Base-by-base conservation (phyloP, 345 rosid genomes). In the Nephelium lappaceum region DNA sequence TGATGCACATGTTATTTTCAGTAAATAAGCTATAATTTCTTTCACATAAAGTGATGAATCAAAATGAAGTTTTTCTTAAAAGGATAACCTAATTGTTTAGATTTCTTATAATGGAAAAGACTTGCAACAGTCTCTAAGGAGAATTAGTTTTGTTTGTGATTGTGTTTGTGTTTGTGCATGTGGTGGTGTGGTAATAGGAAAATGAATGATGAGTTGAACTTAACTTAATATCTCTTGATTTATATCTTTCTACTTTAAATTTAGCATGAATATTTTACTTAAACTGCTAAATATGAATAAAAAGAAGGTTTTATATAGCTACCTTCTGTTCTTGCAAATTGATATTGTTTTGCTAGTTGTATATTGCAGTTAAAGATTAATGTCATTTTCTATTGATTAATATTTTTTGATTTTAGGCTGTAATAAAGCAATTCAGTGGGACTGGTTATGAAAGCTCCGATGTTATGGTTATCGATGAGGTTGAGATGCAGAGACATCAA, bases 401-500 rank as follows among this genome's bases (percentile, higher is more conserved):
- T 80, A 43, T 63, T 66, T 67, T 76, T 81, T 80, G 66, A 63
- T 69, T 83, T 72, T 88, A 93, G 99, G 99, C 99, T 87, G 98
- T 95, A 66, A 95, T 95, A 38, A 95, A 95, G 87, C 99, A 95
- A 75, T 90, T 95, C 65, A 79, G 96, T 83, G 93, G 91, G 24
- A 87, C 92, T 79, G 99, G 99, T 18, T 95, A 95, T 73, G 98
- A 93, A 70, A 90, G 95, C 84, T 95, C 99, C 1, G 93, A 84
- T 83, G 93, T 90, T 11, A 72, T 95, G 89, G 97, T 93, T 76
- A 93, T 91, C 72, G 99, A 95, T 72, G 98, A 95, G 86, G 81
- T 92, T 2, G 99, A 93, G 87, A 77, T 95, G 96, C 98, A 93
- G 72, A 91, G 99, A 55, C 99, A 95, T 88, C 97, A 92, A 16